Base-by-base conservation (phyloP, 257 asterid genomes). In the Primulina tabacum region DNA sequence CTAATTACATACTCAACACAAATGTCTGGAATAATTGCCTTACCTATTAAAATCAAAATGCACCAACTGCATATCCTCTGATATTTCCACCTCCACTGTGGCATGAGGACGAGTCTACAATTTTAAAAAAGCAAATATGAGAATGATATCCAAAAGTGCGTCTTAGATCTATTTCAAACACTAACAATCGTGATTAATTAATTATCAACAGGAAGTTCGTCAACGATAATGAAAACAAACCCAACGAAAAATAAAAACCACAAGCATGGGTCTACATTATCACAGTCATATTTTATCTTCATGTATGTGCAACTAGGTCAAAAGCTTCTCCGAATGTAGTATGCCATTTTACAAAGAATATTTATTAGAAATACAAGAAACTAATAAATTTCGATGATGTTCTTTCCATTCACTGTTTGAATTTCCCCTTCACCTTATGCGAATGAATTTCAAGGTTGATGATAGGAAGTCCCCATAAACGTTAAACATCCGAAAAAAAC, bases 51-150 rank as follows among this genome's bases (percentile, higher is more conserved):
- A 90, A 78, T 92, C 98, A 57, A 92, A 90, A 85, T 88, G 96
- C 79, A 90, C 98, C 40, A 92, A 85, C 84, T 92, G 98, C 98
- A 90, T 92, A 63, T 92, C 98, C 84, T 92, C 98, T 24, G 98
- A 92, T 80, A 90, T 92, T 84, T 92, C 98, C 80, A 92, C 96
- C 85, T 92, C 97, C 32, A 92, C 97, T 11, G 92, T 92, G 50
- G 97, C 98, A 75, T 90, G 97, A 72, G 98, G 97, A 68, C 98
- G 93, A 74, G 98, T 92, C 98, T 92, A 68, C 77, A 75, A 12
- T 57, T 73, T 47, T 40, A 12, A 81, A 68, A 52, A 67, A 8
- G 73, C 60, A 65, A 16, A 59, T 34, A 60, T 28, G 10, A 21
- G 50, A 62, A 16, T 5, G 7, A 60, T 57, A 68, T 50, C 40